phyloP scores from a whole-genome alignment of 306 rosid genomes.

The Purshia tridentata region DNA sequence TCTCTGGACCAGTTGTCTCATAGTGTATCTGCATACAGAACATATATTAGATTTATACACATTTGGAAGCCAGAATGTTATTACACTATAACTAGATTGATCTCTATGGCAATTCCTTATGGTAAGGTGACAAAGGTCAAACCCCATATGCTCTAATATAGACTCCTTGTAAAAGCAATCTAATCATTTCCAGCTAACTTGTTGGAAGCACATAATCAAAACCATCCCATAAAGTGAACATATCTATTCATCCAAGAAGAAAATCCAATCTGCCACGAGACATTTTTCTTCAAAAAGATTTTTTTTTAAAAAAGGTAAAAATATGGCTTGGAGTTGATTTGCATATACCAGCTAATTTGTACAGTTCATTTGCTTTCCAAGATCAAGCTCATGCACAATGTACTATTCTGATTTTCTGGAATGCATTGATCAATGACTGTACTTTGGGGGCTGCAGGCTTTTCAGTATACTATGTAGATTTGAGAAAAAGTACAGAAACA shows the following conservation, averaged over 20 bases:
- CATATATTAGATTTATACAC: background rate
- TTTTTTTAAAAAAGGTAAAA: too few species aligned
- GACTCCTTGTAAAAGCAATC: background rate
- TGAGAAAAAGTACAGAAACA: background rate
- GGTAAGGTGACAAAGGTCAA: slow-evolving; percentile 8
- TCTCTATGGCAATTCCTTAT: background rate
- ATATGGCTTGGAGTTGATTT: background rate
- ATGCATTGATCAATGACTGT: too few species aligned
- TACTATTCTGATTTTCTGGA: too few species aligned
- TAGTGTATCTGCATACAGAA: slow-evolving; percentile 43
- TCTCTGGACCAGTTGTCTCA: too few species aligned
- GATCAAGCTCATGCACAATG: slow-evolving; percentile 5
- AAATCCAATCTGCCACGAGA: background rate
- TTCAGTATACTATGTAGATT: background rate
- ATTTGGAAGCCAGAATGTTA: slow-evolving; percentile 9
- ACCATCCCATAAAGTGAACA: background rate
- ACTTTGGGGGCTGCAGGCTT: background rate
- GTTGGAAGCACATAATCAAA: background rate
- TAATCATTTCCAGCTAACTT: background rate
- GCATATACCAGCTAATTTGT: background rate
- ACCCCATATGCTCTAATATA: background rate
- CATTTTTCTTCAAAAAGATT: background rate
- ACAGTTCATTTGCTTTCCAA: background rate
- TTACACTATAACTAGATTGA: slow-evolving; percentile 22
- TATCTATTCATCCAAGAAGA: background rate